Conservation (phyloP, 2,329 filamentous ascomycete species). For the Colletotrichum sp. region DNA sequence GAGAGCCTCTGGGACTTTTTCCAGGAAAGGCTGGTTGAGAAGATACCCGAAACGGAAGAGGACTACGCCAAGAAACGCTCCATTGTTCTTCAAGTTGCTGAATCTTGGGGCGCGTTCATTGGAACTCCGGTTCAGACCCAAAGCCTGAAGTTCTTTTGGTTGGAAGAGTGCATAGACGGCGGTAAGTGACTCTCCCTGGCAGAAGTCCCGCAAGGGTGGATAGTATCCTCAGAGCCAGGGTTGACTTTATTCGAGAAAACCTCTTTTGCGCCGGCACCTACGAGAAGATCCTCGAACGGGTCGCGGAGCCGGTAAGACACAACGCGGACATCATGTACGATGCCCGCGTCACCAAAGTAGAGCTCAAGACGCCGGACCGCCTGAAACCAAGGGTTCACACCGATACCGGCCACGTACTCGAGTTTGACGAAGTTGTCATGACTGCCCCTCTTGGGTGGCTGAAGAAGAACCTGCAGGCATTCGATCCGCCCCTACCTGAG, state of each 20-base stretch:
- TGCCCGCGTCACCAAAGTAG: conserved; percentile 52
- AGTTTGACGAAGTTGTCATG: conserved; percentile 72
- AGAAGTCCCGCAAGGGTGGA: neutral
- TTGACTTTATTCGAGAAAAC: conserved; percentile 49
- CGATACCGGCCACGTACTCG: conserved; percentile 45
- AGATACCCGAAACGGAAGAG: conserved; percentile 50
- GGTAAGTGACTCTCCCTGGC: conserved; percentile 41
- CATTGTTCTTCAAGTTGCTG: conserved; percentile 57
- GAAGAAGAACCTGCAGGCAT: conserved; percentile 61
- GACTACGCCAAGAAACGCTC: conserved; percentile 45
- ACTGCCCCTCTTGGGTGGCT: conserved; percentile 74
- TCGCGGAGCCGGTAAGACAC: conserved; percentile 62
- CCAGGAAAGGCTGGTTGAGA: conserved; percentile 43
- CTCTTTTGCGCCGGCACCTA: conserved; percentile 66
- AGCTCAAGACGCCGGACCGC: conserved; percentile 29
- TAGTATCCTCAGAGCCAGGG: neutral
- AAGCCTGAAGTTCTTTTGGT: conserved; percentile 78
- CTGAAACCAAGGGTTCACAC: conserved; percentile 46
- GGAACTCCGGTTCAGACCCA: conserved; percentile 68
- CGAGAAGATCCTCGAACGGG: conserved; percentile 59
- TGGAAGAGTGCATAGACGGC: conserved; percentile 79
- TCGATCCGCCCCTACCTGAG: conserved; percentile 64
- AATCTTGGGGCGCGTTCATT: conserved; percentile 75
- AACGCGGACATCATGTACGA: conserved; percentile 59
- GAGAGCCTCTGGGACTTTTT: conserved; percentile 63